Evolutionary conservation across 495 filamentous ascomycete genomes (phyloP).

Genomic region (Neurospora sp.): DNA sequence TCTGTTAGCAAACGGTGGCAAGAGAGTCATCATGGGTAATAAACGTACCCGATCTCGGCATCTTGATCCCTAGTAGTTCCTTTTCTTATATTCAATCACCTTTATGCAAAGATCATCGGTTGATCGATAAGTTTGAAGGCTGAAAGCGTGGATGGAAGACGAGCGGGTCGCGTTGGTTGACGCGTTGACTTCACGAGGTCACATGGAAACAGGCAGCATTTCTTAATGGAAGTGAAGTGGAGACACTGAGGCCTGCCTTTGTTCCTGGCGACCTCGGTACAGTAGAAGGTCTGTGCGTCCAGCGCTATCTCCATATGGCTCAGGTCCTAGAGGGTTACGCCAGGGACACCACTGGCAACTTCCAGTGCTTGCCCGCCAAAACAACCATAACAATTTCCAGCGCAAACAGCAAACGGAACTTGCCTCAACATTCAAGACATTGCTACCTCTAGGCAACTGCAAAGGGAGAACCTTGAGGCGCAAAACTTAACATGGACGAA

Average conservation of each 20-base stretch:
- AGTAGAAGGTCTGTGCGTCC: not conserved
- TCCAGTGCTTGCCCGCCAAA: not conserved
- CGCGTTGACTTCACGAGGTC: not conserved
- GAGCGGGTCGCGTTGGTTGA: not conserved
- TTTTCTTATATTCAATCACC: not conserved
- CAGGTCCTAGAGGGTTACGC: not conserved
- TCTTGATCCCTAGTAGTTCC: not conserved
- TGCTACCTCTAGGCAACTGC: not conserved
- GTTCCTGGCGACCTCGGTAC: not conserved
- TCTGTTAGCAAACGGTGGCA: not conserved
- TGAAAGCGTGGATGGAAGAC: not conserved
- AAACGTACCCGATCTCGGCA: slow-evolving; percentile 17
- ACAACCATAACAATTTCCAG: not conserved
- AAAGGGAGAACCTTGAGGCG: not conserved
- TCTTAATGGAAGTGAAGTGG: not conserved
- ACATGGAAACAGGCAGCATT: not conserved
- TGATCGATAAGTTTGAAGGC: not conserved
- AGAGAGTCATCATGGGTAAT: not conserved
- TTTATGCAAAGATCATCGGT: no score
- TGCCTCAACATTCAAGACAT: not conserved
- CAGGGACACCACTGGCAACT: not conserved
- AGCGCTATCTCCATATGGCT: not conserved
- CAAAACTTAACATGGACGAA: not conserved
- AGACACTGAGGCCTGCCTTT: not conserved
- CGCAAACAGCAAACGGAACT: not conserved